Conservation (phyloP, 495 filamentous ascomycete species). For the Aspergillus haitiensis region DNA sequence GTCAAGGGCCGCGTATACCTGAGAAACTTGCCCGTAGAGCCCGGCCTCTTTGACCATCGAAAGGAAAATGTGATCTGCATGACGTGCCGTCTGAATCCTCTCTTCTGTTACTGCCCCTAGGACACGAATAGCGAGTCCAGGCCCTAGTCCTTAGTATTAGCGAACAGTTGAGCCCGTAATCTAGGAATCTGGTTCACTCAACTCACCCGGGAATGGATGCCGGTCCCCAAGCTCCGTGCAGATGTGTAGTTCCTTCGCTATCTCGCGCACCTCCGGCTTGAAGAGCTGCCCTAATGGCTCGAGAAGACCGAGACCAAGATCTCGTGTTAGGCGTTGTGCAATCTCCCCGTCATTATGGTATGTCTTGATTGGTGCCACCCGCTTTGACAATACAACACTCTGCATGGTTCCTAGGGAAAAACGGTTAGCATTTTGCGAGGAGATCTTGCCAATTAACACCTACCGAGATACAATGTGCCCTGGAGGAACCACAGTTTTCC, state of each 20-base stretch:
- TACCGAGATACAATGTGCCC: conserved; percentile 72
- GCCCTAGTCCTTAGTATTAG: conserved; percentile 38
- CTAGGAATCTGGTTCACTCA: not conserved
- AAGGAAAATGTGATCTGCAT: conserved; percentile 85
- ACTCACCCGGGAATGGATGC: conserved; percentile 69
- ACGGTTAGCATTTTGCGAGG: conserved; percentile 77
- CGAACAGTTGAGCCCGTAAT: conserved; percentile 22
- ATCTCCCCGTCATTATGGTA: conserved; percentile 84
- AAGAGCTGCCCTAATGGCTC: conserved; percentile 80
- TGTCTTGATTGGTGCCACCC: conserved; percentile 68
- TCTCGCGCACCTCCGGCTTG: conserved; percentile 76
- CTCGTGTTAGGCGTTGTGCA: conserved; percentile 54
- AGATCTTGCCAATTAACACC: conserved; percentile 33
- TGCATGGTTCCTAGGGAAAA: conserved; percentile 75
- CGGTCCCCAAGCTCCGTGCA: conserved; percentile 75
- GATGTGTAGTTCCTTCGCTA: conserved; percentile 76
- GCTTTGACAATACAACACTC: conserved; percentile 13
- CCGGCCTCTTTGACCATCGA: conserved; percentile 80
- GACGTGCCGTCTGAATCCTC: conserved; percentile 75
- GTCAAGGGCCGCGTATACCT: conserved; percentile 81
- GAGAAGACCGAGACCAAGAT: conserved; percentile 64
- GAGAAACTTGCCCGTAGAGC: conserved; percentile 75
- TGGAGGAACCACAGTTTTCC: conserved; percentile 80
- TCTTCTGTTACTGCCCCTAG: conserved; percentile 84
- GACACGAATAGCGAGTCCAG: conserved; percentile 87